These are phyloP conservation scores for Debaryomyces hansenii DNA, from an alignment of 805 yeast species.

Conservation along the genomic window DNA sequence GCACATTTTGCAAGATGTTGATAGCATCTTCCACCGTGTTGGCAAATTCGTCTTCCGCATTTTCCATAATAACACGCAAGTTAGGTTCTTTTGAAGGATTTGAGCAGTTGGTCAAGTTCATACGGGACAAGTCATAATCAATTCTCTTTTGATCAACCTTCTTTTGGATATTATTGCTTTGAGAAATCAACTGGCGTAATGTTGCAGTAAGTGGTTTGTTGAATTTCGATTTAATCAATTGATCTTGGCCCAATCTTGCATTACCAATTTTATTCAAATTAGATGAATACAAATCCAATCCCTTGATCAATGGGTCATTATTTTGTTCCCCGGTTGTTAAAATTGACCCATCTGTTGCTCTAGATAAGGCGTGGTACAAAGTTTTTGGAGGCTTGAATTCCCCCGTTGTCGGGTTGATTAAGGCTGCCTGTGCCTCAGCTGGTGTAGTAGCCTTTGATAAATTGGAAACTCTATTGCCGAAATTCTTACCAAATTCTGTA, in stretches of 20 bases:
- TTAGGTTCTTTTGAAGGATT: constrained; percentile 62
- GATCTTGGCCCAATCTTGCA: constrained; percentile 81
- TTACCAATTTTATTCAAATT: constrained; percentile 76
- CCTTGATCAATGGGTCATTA: constrained; percentile 55
- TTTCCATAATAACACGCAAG: constrained; percentile 73
- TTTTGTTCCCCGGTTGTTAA: constrained; percentile 36
- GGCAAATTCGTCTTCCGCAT: constrained; percentile 86
- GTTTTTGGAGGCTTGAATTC: constrained; percentile 72
- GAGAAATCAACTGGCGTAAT: constrained; percentile 57
- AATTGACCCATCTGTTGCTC: constrained; percentile 64
- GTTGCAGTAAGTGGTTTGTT: constrained; percentile 66
- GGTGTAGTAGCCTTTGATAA: constrained; percentile 73
- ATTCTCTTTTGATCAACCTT: constrained; percentile 77
- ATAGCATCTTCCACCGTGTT: constrained; percentile 89
- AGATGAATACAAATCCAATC: constrained; percentile 64
- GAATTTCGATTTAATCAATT: constrained; percentile 64
- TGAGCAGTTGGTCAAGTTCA: constrained; percentile 37
- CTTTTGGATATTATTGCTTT: constrained; percentile 67
- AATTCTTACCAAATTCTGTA: constrained; percentile 64
- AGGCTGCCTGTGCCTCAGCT: constrained; percentile 78
- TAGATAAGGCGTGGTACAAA: constrained; percentile 74
- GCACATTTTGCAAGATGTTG: constrained; percentile 75
- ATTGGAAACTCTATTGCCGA: constrained; percentile 63
- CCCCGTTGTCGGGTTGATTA: constrained; percentile 39
- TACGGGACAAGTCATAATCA: constrained; percentile 76